Conservation (phyloP, 352 stramenopile species). For the Pythium coloratum region DNA sequence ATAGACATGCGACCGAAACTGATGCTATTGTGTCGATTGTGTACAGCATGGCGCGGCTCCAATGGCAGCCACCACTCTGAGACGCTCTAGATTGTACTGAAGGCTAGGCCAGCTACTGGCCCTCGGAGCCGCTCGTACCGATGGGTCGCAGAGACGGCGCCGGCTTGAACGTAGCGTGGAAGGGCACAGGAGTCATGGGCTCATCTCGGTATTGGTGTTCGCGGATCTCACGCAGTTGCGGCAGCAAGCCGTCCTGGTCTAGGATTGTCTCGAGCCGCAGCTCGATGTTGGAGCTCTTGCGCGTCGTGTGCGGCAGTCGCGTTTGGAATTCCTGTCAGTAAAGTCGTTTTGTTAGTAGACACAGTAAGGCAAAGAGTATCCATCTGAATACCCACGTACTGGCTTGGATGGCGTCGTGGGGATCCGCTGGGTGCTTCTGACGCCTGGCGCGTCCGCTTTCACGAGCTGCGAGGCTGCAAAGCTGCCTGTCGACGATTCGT, state of each 20-base stretch:
- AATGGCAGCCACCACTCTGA: neutral
- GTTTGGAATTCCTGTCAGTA: constrained; percentile 34
- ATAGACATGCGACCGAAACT: neutral
- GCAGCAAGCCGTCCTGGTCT: constrained; percentile 58
- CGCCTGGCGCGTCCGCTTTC: constrained; percentile 15
- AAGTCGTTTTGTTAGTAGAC: neutral
- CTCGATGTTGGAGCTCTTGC: constrained; percentile 58
- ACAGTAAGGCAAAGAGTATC: neutral
- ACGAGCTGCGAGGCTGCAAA: constrained; percentile 16
- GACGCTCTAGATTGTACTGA: neutral
- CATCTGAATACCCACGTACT: neutral
- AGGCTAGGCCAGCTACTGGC: neutral
- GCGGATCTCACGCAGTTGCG: constrained; percentile 53
- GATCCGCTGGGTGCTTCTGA: constrained; percentile 2
- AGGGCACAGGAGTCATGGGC: constrained; percentile 8
- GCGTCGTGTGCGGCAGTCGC: constrained; percentile 58
- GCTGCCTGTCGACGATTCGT: neutral
- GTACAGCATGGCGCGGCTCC: constrained; percentile 18
- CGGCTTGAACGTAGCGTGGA: constrained; percentile 25
- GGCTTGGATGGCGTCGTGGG: constrained; percentile 9
- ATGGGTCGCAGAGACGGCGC: constrained; percentile 21
- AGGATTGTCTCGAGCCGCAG: constrained; percentile 61
- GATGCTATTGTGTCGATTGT: neutral
- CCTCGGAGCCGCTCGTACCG: neutral
- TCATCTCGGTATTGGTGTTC: constrained; percentile 54